These are phyloP conservation scores for Wickerhamomyces rabaulensis DNA, from an alignment of 805 yeast species.

Conservation along the genomic window DNA sequence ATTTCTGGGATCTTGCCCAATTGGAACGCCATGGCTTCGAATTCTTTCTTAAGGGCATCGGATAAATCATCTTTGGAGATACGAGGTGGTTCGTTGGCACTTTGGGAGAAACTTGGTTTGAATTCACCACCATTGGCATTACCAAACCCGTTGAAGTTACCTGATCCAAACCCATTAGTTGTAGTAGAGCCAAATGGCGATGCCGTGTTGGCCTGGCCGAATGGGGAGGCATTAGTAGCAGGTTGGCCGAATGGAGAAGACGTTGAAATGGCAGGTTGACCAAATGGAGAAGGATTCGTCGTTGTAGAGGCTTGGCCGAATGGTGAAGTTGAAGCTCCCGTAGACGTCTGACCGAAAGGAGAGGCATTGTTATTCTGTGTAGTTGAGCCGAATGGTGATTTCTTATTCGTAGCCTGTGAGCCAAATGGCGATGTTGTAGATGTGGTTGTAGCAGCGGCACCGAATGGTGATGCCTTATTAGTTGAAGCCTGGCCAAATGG, in stretches of 20 bases:
- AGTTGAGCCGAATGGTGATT: conserved; percentile 2
- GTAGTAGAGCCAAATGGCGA: conserved; percentile 5
- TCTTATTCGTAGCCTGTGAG: neutral
- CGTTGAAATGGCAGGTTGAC: conserved; percentile 5
- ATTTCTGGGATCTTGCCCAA: conserved; percentile 66
- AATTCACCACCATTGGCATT: conserved; percentile 9
- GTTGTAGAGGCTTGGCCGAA: conserved; percentile 4
- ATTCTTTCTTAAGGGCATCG: conserved; percentile 40
- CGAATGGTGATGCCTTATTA: conserved; percentile 1
- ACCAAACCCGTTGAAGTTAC: conserved; percentile 3
- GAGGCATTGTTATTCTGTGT: neutral
- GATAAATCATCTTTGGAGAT: conserved; percentile 34
- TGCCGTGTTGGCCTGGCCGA: neutral
- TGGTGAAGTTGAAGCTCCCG: conserved; percentile 1
- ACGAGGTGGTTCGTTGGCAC: conserved; percentile 25
- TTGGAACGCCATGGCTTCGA: conserved; percentile 41
- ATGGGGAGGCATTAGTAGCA: conserved; percentile 2
- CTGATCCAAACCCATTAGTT: conserved; percentile 1
- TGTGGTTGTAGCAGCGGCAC: neutral
- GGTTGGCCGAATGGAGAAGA: conserved; percentile 9
- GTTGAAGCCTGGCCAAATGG: neutral
- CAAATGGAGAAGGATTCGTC: conserved; percentile 21
- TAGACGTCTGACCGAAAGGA: neutral
- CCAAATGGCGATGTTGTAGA: conserved; percentile 2
- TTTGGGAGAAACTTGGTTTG: conserved; percentile 28